Evolutionary conservation across 2,329 filamentous ascomycete species (phyloP), one percentile per base, ranked within the genome.

Genomic region (Parascedosporium putredinis): DNA sequence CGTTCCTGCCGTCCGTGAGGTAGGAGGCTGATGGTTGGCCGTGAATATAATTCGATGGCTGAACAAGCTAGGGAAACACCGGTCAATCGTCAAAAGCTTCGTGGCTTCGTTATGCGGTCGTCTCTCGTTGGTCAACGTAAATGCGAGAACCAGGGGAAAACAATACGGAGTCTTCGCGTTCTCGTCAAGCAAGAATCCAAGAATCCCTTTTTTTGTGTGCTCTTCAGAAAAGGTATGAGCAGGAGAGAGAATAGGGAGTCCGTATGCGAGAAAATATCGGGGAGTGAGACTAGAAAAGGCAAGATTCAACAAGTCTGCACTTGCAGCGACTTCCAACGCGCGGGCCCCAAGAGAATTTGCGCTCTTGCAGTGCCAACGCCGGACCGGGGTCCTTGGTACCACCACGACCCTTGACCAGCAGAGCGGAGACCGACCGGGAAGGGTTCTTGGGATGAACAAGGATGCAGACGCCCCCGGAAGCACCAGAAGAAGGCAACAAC

Each of bases 211-310:
- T 42, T 42, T 42, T 42, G 38, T 42, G 38, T 16, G 38, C 38
- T 42, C 38, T 42, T 42, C 38, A 42, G 18, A 42, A 34, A 48
- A 48, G 33, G 12, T 47, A 31, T 36, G 36, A 38, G 22, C 24
- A 38, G 46, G 25, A 33, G 33, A 24, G 31, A 24, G 33, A 14
- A 22, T 33, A 31, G 45, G 45, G 27, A 33, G 46, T 34, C 36
- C 40, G 33, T 48, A 16, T 40, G 14, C n/a, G 16, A 38, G n/a
- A 38, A 24, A 48, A 9, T 10, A 38, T 14, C 38, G 42, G 36
- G 47, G 47, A 49, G 47, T 49, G 47, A 43, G 47, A 49, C 34
- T 49, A 49, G 24, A 49, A 49, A 43, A 29, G 22, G 31, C 31
- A 47, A 23, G 23, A 18, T 38, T 38, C 46, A 48, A 48, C 46